Conservation (phyloP, 176 grass and related monocot genomes). For the Carex kokanica region DNA sequence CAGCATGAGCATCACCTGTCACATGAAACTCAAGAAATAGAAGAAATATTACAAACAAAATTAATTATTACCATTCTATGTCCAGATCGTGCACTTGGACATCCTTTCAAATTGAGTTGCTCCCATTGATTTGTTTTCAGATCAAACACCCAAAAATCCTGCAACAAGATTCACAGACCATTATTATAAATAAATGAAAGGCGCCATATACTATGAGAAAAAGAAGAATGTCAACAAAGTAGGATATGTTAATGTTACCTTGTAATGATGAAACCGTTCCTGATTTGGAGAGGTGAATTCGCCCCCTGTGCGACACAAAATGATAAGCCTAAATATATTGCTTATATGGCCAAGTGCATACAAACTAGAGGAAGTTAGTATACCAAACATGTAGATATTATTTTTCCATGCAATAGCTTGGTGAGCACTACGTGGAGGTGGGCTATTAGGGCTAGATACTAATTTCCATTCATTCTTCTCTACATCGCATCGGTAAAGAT, state of each 20-base stretch:
- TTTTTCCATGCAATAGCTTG: slow-evolving; percentile 93
- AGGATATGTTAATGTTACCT: slow-evolving; percentile 40
- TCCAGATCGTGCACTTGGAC: slow-evolving; percentile 93
- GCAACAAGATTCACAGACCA: slow-evolving; percentile 26
- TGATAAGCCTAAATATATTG: not conserved
- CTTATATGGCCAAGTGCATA: not conserved
- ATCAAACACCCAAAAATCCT: slow-evolving; percentile 95
- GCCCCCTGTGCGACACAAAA: slow-evolving; percentile 51
- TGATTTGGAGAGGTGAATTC: slow-evolving; percentile 99
- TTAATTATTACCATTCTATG: slow-evolving; percentile 70
- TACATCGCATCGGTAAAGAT: slow-evolving; percentile 96
- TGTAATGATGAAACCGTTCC: slow-evolving; percentile 98
- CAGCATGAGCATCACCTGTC: slow-evolving; percentile 1
- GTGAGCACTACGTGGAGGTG: slow-evolving; percentile 93
- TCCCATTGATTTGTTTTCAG: slow-evolving; percentile 98
- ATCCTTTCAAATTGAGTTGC: slow-evolving; percentile 85
- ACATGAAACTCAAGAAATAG: not conserved
- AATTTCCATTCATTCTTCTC: slow-evolving; percentile 98
- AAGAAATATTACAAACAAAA: slow-evolving; percentile 12
- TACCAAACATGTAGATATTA: slow-evolving; percentile 97
- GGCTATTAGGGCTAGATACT: slow-evolving; percentile 94
- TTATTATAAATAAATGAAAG: not conserved
- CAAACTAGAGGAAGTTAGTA: slow-evolving; percentile 24
- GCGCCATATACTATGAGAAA: not conserved
- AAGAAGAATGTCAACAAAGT: not conserved